phyloP scores from a whole-genome alignment of 2,329 filamentous ascomycete species.

The Pseudopithomyces maydicus region DNA sequence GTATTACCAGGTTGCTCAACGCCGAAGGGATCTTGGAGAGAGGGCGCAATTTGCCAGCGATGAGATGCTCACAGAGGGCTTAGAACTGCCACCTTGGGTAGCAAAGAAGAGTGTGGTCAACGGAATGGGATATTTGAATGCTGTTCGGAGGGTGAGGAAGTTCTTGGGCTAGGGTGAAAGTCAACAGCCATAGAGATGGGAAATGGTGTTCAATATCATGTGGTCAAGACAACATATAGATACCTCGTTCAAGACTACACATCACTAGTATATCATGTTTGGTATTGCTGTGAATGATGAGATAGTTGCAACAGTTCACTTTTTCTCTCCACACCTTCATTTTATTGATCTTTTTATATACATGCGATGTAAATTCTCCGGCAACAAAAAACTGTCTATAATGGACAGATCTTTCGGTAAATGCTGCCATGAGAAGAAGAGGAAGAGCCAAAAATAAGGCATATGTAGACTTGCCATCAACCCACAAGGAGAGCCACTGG shows the following conservation, averaged over 20 bases:
- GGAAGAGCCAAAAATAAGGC: background rate
- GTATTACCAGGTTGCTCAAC: conserved; percentile 12
- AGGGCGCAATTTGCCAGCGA: conserved; percentile 11
- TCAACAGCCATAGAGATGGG: background rate
- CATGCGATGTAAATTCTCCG: background rate
- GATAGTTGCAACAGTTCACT: background rate
- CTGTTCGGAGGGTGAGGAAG: conserved; percentile 35
- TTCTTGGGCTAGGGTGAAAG: conserved; percentile 19
- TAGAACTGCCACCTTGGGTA: conserved; percentile 28
- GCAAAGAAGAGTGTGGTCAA: conserved; percentile 21
- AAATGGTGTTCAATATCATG: background rate
- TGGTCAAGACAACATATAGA: background rate
- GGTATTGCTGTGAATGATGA: background rate
- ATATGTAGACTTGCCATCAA: background rate
- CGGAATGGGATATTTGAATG: conserved; percentile 38
- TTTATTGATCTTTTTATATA: background rate
- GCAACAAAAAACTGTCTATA: background rate
- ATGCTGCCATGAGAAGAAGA: background rate
- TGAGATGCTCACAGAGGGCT: conserved; percentile 8
- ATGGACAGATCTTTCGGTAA: background rate
- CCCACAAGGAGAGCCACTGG: background rate
- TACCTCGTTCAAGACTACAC: background rate
- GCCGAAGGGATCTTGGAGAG: background rate
- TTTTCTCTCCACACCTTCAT: background rate
- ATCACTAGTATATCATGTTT: background rate